Base-by-base conservation (phyloP, 1,284 basidiomycete species). In the Rhodofomes roseus region DNA sequence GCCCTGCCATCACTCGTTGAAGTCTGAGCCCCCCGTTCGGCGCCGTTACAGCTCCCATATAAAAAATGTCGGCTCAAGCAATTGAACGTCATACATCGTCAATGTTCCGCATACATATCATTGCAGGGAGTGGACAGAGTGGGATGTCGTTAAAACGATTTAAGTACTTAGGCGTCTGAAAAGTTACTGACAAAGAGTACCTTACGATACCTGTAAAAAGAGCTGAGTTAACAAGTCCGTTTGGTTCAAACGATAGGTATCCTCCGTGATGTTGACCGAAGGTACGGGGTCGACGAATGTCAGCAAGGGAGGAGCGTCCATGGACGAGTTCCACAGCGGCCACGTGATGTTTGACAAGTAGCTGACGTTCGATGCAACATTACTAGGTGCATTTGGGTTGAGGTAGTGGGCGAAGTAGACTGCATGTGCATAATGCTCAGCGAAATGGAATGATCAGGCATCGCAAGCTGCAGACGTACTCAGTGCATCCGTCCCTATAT, bases 261-360 rank as follows among this genome's bases (percentile, higher is more conserved):
- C 56, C 7, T 22, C 12, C 5, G 56, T 58, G 39, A 58, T 43
- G 7, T 54, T 34, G 18, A 58, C 29, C 12, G 56, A 41, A n/a
- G 56, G 56, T 5, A 36, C 48, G 9, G 48, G 39, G 61, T 84
- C 82, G 22, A 73, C 63, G 67, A 84, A 79, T 3, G 77, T 76
- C 52, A 84, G 62, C 50, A 82, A 66, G 44, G 76, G 73, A 5
- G 77, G 77, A 16, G 71, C 68, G 0, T 60, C 54, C 1, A 70
- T 61, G 2, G 74, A 72, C 58, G 83, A 86, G 37, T 76, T 70
- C 0, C 84, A 84, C 29, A 25, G 27, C 16, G 41, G 25, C 84
- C 84, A 86, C 5, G 68, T 65, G 36, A 68, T 54, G 11, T 71
- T 70, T 0, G 66, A 66, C 18, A 62, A 66, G 0, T 75, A 73